Base-by-base conservation (phyloP, 106 monocot species). In the Allium sativum region DNA sequence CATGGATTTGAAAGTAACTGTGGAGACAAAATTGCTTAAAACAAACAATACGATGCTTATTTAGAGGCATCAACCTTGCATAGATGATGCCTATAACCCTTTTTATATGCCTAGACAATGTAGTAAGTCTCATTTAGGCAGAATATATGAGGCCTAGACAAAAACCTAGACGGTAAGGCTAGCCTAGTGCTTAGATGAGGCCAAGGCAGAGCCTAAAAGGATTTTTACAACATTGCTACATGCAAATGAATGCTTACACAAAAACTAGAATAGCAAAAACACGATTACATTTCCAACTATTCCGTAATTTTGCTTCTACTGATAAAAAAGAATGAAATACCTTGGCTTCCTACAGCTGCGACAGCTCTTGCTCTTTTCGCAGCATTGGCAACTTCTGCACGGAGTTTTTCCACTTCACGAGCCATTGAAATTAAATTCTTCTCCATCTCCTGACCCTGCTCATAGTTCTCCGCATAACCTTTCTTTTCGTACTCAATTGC, bases 401-500 rank as follows among this genome's bases (percentile, higher is more conserved):
- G 82, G 9, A 90, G 55, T 47, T 90, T 90, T 67, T 90, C 86
- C 42, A 90, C 77, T 52, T 90, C 90, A 53, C 77, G 77, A 40
- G 86, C 86, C 82, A 90, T 86, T 48, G 79, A 61, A 46, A 86
- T 76, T 44, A 86, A 61, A 69, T 90, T 90, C 52, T 77, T 90
- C 70, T 90, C 79, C 82, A 86, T 86, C 45, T 69, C 90, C 52
- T 80, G 82, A 46, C 89, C 84, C 54, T 83, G 82, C 63, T 90
- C 90, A 68, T 82, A 81, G 60, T 82, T 90, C 18, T 84, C 89
- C 12, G 82, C 79, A 75, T 90, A 83, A 21, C 78, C 82, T 67
- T 86, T 86, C 65, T 86, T 90, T 73, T 90, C 90, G 52, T 70
- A 72, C 16, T 89, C 89, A 61, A 81, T 83, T 59, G 75, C 81